Evolutionary conservation across 768 basidiomycete genomes (phyloP).

Genomic region (Panaeolus cyanescens): DNA sequence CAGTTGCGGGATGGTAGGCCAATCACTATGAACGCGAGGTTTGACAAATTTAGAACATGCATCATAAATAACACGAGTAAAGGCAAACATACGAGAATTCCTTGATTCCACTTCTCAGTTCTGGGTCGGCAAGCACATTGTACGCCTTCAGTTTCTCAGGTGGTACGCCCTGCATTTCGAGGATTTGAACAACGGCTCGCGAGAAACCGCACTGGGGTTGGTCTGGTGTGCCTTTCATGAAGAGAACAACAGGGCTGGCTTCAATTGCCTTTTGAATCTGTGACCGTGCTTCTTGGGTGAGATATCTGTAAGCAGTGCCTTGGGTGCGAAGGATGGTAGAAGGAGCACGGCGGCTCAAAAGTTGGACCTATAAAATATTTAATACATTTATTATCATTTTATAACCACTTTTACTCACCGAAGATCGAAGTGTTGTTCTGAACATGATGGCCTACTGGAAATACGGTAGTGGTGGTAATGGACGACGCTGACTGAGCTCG

Average conservation of each 20-base stretch:
- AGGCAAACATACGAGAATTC: slow-evolving; percentile 84
- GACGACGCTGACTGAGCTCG: background rate
- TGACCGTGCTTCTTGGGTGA: slow-evolving; percentile 62
- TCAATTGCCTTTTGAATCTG: slow-evolving; percentile 75
- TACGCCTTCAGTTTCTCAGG: slow-evolving; percentile 84
- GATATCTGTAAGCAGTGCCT: slow-evolving; percentile 42
- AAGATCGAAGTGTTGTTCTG: slow-evolving; percentile 43
- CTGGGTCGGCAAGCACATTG: slow-evolving; percentile 85
- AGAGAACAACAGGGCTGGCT: slow-evolving; percentile 82
- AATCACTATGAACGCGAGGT: slow-evolving; percentile 87
- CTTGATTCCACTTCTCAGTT: slow-evolving; percentile 86
- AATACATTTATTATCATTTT: background rate
- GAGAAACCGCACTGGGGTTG: slow-evolving; percentile 95
- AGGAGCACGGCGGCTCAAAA: slow-evolving; percentile 31
- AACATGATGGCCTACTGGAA: slow-evolving; percentile 37
- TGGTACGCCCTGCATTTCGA: slow-evolving; percentile 83
- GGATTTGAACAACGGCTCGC: slow-evolving; percentile 87
- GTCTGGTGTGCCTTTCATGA: slow-evolving; percentile 96
- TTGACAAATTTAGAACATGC: too few species aligned
- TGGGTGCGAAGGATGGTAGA: slow-evolving; percentile 26
- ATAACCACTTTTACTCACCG: slow-evolving; percentile 33
- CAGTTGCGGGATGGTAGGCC: slow-evolving; percentile 97
- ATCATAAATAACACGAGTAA: background rate
- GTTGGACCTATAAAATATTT: slow-evolving; percentile 25
- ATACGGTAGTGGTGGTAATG: background rate